Percentiles rank a stretch among this genome's conserved stretches.
These are phyloP conservation scores for Fusarium neocosmosporiellum DNA, from an alignment of 2,329 filamentous ascomycete genomes.

Conservation along the genomic window DNA sequence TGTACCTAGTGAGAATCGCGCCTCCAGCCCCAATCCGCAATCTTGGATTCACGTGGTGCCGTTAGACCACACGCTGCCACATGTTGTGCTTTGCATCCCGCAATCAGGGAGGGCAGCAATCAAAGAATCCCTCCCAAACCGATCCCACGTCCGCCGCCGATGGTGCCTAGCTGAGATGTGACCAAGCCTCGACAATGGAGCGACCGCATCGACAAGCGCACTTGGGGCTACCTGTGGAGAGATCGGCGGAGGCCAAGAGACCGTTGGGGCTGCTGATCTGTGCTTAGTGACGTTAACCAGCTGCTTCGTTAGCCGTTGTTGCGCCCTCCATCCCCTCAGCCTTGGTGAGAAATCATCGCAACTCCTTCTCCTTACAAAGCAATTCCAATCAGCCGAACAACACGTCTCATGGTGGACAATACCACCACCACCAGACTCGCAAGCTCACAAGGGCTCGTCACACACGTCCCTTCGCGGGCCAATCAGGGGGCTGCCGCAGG, in stretches of 20 bases:
- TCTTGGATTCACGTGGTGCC: slow-evolving; percentile 32
- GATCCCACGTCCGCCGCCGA: slow-evolving; percentile 27
- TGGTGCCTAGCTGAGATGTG: slow-evolving; percentile 38
- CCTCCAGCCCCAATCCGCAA: slow-evolving; percentile 22
- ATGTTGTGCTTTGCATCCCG: slow-evolving; percentile 6
- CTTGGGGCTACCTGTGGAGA: slow-evolving; percentile 12
- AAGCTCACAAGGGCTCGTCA: slow-evolving; percentile 22
- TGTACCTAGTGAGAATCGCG: slow-evolving; percentile 16
- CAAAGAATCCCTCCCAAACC: slow-evolving; percentile 3
- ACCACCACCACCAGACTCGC: slow-evolving; percentile 11
- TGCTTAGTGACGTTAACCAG: background rate
- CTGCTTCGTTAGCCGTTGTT: background rate
- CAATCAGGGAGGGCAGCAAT: slow-evolving; percentile 6
- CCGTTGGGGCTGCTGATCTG: slow-evolving; percentile 2
- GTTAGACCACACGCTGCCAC: slow-evolving; percentile 25
- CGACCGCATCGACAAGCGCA: slow-evolving; percentile 6
- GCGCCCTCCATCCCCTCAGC: background rate
- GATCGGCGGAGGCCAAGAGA: slow-evolving; percentile 20
- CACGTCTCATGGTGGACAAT: slow-evolving; percentile 7
- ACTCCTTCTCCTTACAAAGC: slow-evolving; percentile 7
- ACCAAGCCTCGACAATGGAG: slow-evolving; percentile 13
- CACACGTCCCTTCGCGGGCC: slow-evolving; percentile 26
- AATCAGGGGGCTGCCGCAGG: slow-evolving; percentile 20
- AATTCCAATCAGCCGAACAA: background rate
- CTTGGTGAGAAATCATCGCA: background rate